Base-by-base conservation (phyloP, 257 asterid genomes). In the Orobanche coerulescens region DNA sequence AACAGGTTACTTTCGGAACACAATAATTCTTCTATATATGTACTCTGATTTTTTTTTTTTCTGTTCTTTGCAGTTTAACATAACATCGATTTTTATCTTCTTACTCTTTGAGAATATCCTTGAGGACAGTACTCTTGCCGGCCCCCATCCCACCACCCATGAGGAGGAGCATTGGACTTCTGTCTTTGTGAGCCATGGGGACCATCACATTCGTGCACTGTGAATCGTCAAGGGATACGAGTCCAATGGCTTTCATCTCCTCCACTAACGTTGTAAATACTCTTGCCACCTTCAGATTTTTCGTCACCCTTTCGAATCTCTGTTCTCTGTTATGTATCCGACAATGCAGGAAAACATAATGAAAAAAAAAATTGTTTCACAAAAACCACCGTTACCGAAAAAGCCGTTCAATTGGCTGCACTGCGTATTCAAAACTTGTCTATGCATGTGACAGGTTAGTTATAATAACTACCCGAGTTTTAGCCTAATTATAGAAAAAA, bases 81-180 rank as follows among this genome's bases (percentile, higher is more conserved):
- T 30, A 16, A 53, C 10, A 51, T 64, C 30, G 4, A 10, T 36
- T 61, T 44, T 16, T 14, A 7, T 39, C 18, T 22, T 54, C 88
- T 75, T 86, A 85, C 97, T 91, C 97, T 82, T 91, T 87, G 72
- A 91, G 83, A 65, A 91, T 82, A 81, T 91, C 97, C 68, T 87
- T 90, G 36, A 87, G 97, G 66, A 85, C 96, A 5, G 94, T 85
- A 67, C 95, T 90, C 78, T 90, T 90, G 31, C 96, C 97, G 0
- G 95, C 97, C 6, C 96, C 96, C 97, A 90, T 87, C 9, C 97
- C 97, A 39, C 97, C 97, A 1, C 97, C 97, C 96, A 91, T 90
- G 79, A 90, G 79, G 75, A 91, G 96, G 64, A 87, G 95, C 37
- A 87, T 87, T 0, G 94, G 97, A 42, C 96, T 87, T 73, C 97